These are phyloP conservation scores for Fraxinus velutina DNA, from an alignment of 305 asterid genomes.

Conservation along the genomic window DNA sequence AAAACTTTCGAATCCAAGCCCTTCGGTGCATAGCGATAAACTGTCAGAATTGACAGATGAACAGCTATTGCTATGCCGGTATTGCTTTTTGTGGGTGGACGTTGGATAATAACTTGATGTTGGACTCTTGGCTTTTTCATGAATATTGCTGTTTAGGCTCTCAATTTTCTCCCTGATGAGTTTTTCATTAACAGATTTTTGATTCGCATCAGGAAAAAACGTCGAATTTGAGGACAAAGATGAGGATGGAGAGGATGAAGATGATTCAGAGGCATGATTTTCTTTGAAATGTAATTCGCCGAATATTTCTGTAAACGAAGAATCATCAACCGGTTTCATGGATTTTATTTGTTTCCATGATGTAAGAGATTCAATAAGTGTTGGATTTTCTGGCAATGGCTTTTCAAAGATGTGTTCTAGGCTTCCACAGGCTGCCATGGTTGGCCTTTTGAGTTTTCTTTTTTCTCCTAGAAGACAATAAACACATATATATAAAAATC, in stretches of 20 bases:
- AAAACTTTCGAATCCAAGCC: constrained; percentile 84
- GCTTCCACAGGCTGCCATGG: constrained; percentile 66
- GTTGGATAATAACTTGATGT: constrained; percentile 21
- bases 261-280: constrained; percentile 16
- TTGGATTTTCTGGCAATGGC: constrained; percentile 51
- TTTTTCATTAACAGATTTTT: constrained; percentile 12
- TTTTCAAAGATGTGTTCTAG: constrained; percentile 56
- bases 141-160: not conserved
- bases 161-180: constrained; percentile 17
- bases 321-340: constrained; percentile 33
- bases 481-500: constrained; percentile 22
- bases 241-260: constrained; percentile 31
- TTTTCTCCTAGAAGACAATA: constrained; percentile 15
- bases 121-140: constrained; percentile 19
- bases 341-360: constrained; percentile 65
- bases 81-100: constrained; percentile 22
- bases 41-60: constrained; percentile 64
- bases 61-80: constrained; percentile 46
- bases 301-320: constrained; percentile 53
- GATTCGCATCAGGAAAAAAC: constrained; percentile 15
- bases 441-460: not conserved
- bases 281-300: constrained; percentile 65
- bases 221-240: constrained; percentile 25
- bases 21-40: constrained; percentile 74
- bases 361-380: constrained; percentile 60